Conservation (phyloP, 306 rosid genomes). For the Vachellia pachyceras region DNA sequence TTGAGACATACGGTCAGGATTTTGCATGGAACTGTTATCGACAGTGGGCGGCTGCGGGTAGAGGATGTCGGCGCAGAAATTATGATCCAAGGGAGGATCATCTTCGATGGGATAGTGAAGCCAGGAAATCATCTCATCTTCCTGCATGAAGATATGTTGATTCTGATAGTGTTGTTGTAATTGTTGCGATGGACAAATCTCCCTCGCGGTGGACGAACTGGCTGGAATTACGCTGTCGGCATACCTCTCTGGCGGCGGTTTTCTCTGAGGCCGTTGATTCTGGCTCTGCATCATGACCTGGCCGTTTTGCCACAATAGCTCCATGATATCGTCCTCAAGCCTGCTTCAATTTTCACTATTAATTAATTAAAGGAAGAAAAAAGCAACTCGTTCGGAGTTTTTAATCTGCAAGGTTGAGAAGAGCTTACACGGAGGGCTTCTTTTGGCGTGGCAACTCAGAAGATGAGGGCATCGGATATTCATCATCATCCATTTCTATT, state of each 20-base stretch:
- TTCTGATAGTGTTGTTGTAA: conserved; percentile 32
- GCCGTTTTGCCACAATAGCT: conserved; percentile 85
- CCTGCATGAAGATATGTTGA: conserved; percentile 69
- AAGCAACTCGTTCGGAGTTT: neutral
- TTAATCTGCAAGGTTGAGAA: neutral
- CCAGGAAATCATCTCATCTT: conserved; percentile 84
- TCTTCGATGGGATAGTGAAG: conserved; percentile 72
- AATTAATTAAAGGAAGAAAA: neutral
- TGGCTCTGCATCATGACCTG: conserved; percentile 71
- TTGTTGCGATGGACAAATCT: conserved; percentile 40
- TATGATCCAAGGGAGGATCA: conserved; percentile 57
- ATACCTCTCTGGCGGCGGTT: conserved; percentile 32
- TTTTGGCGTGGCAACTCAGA: conserved; percentile 43
- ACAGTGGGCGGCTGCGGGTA: conserved; percentile 22
- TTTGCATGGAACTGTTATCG: conserved; percentile 30
- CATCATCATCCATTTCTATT: conserved; percentile 52
- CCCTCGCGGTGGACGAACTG: conserved; percentile 43
- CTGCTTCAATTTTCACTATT: conserved; percentile 43
- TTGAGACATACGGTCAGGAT: conserved; percentile 21
- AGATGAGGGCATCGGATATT: conserved; percentile 45
- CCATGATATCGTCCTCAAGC: conserved; percentile 71
- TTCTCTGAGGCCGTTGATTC: conserved; percentile 54
- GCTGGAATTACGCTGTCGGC: conserved; percentile 37
- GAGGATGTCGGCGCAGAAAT: conserved; percentile 60
- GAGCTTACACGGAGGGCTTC: conserved; percentile 58